phyloP scores from a whole-genome alignment of 371 early-diverging fungal genomes.

The Smittium culicis region DNA sequence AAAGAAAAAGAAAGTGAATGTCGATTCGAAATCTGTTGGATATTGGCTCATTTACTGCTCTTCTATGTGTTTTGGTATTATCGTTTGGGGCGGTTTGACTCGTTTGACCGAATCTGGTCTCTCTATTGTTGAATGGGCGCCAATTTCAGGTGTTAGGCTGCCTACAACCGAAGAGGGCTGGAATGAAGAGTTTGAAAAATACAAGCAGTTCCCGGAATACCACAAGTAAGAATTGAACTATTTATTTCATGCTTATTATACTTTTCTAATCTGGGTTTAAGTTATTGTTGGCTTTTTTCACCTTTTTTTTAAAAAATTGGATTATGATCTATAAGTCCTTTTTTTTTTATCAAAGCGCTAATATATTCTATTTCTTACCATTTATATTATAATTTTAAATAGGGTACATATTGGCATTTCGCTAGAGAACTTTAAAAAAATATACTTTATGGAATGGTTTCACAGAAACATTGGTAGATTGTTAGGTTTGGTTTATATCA shows the following conservation, averaged over 20 bases:
- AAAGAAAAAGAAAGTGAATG: conserved; percentile 5
- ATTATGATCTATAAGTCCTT: no score
- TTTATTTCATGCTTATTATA: no score
- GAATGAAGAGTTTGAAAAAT: conserved; percentile 88
- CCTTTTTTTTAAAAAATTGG: no score
- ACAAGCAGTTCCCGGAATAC: conserved; percentile 93
- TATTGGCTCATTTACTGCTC: conserved; percentile 84
- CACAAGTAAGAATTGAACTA: conserved; percentile 53
- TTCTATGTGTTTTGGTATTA: conserved; percentile 80
- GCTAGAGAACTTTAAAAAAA: conserved; percentile 82
- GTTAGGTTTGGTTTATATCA: conserved; percentile 74
- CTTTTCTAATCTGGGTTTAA: no score
- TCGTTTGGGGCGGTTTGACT: conserved; percentile 90
- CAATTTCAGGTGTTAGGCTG: conserved; percentile 82
- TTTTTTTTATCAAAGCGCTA: no score
- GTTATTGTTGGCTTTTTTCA: no score
- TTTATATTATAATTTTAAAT: no score
- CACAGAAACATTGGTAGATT: conserved; percentile 88
- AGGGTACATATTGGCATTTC: conserved; percentile 75
- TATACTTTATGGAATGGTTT: conserved; percentile 94
- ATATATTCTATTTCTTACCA: no score
- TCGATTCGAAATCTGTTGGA: conserved; percentile 41
- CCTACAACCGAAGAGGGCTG: conserved; percentile 79
- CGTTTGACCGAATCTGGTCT: conserved; percentile 91
- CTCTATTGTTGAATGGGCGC: conserved; percentile 93